Percentiles rank a stretch among this genome's conserved stretches.
phyloP scores from a whole-genome alignment of 495 filamentous ascomycete genomes.

The Neurospora tetrasperma region DNA sequence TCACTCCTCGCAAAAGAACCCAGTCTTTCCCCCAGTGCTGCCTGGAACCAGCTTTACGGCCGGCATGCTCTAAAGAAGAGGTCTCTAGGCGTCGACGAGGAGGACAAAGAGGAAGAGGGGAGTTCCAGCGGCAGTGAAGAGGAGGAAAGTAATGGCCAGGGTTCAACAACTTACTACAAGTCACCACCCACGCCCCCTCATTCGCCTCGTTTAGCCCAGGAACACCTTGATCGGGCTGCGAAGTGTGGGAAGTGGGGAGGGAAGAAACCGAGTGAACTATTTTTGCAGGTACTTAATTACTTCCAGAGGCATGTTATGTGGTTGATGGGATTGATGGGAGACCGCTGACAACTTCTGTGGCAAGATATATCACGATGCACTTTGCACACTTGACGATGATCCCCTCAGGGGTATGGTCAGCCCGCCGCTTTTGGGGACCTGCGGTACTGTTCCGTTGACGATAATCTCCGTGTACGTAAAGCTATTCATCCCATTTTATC shows the following conservation, averaged over 20 bases:
- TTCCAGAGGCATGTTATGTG: not conserved
- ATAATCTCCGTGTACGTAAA: constrained; percentile 45
- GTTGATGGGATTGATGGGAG: not conserved
- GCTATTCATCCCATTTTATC: too few relatives aligned
- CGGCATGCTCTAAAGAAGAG: constrained; percentile 15
- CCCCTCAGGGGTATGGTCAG: constrained; percentile 49
- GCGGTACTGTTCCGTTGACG: constrained; percentile 55
- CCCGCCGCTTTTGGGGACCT: constrained; percentile 59
- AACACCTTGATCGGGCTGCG: constrained; percentile 42
- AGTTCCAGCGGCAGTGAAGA: not conserved
- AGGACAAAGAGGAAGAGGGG: not conserved
- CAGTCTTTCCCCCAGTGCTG: constrained; percentile 37
- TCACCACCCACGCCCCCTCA: not conserved
- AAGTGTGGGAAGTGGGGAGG: constrained; percentile 61
- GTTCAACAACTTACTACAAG: not conserved
- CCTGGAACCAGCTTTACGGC: constrained; percentile 46
- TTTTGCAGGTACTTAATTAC: constrained; percentile 42
- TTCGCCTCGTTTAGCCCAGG: constrained; percentile 1
- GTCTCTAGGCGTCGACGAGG: not conserved
- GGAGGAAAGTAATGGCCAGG: not conserved
- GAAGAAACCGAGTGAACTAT: constrained; percentile 52
- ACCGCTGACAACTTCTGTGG: not conserved
- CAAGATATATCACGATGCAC: constrained; percentile 58
- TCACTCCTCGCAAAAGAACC: constrained; percentile 42
- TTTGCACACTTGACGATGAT: constrained; percentile 49